Conservation (phyloP, 352 stramenopile genomes). For the Phytophthora tentaculata region DNA sequence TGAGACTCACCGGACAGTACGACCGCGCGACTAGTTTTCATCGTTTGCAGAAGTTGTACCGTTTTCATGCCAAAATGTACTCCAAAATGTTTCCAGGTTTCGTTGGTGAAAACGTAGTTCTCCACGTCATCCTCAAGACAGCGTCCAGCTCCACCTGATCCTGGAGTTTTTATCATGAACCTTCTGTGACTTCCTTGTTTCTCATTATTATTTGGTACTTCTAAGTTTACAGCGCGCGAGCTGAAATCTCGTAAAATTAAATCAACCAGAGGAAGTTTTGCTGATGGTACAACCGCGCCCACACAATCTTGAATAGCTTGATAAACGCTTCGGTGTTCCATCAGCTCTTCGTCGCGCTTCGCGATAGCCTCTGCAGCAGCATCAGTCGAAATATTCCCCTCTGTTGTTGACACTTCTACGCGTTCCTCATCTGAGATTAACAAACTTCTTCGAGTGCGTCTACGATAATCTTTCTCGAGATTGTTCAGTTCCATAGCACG, state of each 20-base stretch:
- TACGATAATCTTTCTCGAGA: constrained; percentile 24
- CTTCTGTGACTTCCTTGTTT: neutral
- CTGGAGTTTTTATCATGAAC: constrained; percentile 1
- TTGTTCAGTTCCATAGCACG: constrained; percentile 32
- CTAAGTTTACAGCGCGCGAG: too few species aligned
- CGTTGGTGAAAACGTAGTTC: constrained; percentile 22
- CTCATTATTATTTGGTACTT: too few species aligned
- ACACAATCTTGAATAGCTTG: constrained; percentile 48
- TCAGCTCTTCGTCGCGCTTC: constrained; percentile 31
- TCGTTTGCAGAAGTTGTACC: constrained; percentile 50
- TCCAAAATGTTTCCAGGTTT: constrained; percentile 42
- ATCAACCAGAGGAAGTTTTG: constrained; percentile 45
- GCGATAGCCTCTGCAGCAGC: constrained; percentile 16
- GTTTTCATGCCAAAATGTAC: constrained; percentile 45
- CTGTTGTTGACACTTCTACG: constrained; percentile 10
- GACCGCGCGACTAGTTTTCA: constrained; percentile 35
- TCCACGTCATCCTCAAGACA: constrained; percentile 46
- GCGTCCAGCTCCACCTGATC: neutral
- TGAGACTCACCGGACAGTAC: constrained; percentile 52
- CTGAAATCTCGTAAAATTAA: constrained; percentile 52
- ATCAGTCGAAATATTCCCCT: constrained; percentile 6
- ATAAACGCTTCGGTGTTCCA: constrained; percentile 50
- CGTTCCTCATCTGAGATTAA: constrained; percentile 19
- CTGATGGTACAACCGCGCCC: constrained; percentile 18
- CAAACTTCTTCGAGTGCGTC: constrained; percentile 6